Evolutionary conservation across 2,329 filamentous ascomycete species (phyloP).

Genomic region (Acrodontium crateriforme): DNA sequence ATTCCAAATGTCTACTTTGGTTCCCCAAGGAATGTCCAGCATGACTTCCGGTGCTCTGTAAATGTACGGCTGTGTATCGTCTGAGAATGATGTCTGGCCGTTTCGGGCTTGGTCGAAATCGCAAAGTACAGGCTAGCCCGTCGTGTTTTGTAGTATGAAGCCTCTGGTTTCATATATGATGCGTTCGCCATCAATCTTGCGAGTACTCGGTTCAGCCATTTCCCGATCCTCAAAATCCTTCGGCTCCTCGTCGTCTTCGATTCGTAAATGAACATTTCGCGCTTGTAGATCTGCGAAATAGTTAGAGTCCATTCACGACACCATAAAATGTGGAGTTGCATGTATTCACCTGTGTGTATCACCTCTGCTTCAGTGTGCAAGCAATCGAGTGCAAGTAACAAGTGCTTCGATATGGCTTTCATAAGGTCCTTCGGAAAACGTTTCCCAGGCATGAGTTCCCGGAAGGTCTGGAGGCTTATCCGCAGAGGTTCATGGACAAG

Average conservation of each 20-base stretch:
- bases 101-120: too few species aligned
- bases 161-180: too few species aligned
- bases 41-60: conserved; percentile 10
- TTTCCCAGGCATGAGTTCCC: conserved; percentile 1
- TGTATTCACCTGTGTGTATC: conserved; percentile 5
- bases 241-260: neutral
- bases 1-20: conserved; percentile 10
- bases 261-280: neutral
- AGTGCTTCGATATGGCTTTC: conserved; percentile 1
- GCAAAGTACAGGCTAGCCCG: too few species aligned
- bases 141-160: too few species aligned
- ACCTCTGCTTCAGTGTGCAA: neutral
- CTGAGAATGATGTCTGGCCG: too few species aligned
- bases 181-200: too few species aligned
- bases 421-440: conserved; percentile 1
- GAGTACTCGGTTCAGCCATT: too few species aligned
- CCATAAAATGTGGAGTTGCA: too few species aligned
- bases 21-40: conserved; percentile 7
- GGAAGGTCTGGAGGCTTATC: conserved; percentile 3
- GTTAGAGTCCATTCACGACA: too few species aligned
- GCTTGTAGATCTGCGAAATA: neutral
- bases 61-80: conserved; percentile 2
- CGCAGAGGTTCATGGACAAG: conserved; percentile 6
- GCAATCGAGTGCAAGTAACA: conserved; percentile 1
- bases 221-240: too few species aligned